Conservation (phyloP, 2,329 filamentous ascomycete genomes). For the Epichloe glyceriae region DNA sequence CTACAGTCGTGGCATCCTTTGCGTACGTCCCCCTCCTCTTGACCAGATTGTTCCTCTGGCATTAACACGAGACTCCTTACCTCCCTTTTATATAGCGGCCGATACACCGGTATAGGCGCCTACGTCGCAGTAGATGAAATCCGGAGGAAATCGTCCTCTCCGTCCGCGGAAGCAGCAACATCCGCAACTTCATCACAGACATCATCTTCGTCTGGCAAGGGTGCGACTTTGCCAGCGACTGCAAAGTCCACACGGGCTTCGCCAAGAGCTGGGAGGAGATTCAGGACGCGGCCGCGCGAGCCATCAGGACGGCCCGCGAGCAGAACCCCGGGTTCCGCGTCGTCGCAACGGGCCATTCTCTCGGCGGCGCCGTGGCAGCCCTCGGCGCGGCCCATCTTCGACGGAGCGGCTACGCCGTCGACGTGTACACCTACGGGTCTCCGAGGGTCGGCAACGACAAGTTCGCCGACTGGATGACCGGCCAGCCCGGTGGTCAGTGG, state of each 20-base stretch:
- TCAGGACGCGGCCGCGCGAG: slow-evolving; percentile 24
- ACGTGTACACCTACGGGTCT: slow-evolving; percentile 54
- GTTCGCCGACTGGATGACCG: slow-evolving; percentile 40
- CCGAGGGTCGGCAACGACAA: slow-evolving; percentile 50
- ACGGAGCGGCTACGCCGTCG: slow-evolving; percentile 27
- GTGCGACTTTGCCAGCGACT: slow-evolving; percentile 25
- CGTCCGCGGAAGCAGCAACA: slow-evolving; percentile 43
- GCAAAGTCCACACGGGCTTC: slow-evolving; percentile 46
- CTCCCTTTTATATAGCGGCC: slow-evolving; percentile 18
- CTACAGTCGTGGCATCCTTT: slow-evolving; percentile 30
- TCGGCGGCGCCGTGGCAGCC: slow-evolving; percentile 52
- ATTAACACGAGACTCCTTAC: slow-evolving; percentile 1
- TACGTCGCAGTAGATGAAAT: slow-evolving; percentile 37
- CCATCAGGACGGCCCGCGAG: slow-evolving; percentile 29
- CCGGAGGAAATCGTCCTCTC: slow-evolving; percentile 44
- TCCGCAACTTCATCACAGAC: slow-evolving; percentile 51
- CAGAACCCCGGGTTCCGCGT: slow-evolving; percentile 39
- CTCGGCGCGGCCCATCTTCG: slow-evolving; percentile 46
- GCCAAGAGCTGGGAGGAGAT: slow-evolving; percentile 44
- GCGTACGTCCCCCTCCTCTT: slow-evolving; percentile 15
- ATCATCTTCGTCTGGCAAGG: slow-evolving; percentile 18
- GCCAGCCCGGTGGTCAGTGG: slow-evolving; percentile 39
- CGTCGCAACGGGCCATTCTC: slow-evolving; percentile 53
- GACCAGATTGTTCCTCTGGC: background rate
- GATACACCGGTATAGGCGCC: slow-evolving; percentile 31